Base-by-base conservation (phyloP, 2,329 filamentous ascomycete species). In the Mollisiaceae sp. region DNA sequence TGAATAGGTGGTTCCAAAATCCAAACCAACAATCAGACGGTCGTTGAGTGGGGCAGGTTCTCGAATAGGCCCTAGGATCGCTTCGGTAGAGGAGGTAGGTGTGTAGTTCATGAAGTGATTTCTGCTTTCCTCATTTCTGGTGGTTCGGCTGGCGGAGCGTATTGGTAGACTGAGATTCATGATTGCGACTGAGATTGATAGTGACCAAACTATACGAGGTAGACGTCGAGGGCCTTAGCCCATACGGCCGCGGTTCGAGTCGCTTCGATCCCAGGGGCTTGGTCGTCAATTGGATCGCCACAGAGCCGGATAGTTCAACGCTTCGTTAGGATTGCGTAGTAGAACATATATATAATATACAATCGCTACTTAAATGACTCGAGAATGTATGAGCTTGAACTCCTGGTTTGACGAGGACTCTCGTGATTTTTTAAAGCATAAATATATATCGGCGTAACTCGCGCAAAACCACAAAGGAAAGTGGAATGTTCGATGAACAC, bases 1-100 rank as follows among this genome's bases (percentile, higher is more conserved):
- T 52, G 89, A 92, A 75, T 92, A 94, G 1, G 91, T 94, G n/a
- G 91, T 94, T 15, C 91, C 91, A 79, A 94, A 94, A 76, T 94
- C 91, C 8, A 94, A 87, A 8, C 91, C 91, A 39, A 94, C 90
- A 71, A 93, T 91, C 70, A 93, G 78, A 62, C 89, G 83, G 74
- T 92, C 90, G 69, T 79, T 83, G 56, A 82, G 75, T 12, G 83
- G 80, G 36, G 82, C 77, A 64, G 82, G 79, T 71, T 87, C 85
- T 71, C 82, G 78, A 32, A 87, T 80, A 15, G 86, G 86, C 3
- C 85, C 86, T 74, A 87, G 85, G 77, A 89, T 87, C 55, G 86
- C 86, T 75, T 89, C 86, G 0, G 86, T 84, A 22, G 85, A 85
- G 41, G 85, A 84, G 32, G 82, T 81, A 54, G 83, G 80, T 12